Conservation (phyloP, 192 early-diverging fungal species). For the Podila horticola region DNA sequence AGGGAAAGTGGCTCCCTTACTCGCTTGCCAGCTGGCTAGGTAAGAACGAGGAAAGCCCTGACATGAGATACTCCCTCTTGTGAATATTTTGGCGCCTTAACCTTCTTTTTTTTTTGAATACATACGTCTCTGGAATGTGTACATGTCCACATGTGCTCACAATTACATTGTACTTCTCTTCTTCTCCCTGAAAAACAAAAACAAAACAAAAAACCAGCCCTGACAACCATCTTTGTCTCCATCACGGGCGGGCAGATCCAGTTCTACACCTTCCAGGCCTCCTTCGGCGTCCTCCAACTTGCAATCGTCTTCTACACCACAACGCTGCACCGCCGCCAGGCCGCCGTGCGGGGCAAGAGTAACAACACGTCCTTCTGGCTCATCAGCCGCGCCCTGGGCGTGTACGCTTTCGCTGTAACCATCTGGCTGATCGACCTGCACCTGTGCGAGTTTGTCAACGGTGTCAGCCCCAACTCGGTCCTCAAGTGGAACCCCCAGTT, state of each 20-base stretch:
- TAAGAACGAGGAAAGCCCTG: constrained; percentile 9
- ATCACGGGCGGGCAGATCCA: constrained; percentile 46
- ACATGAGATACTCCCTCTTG: background rate
- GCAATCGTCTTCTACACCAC: constrained; percentile 28
- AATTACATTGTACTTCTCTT: background rate
- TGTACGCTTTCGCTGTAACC: constrained; percentile 32
- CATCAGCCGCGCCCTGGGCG: constrained; percentile 27
- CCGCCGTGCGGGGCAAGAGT: background rate
- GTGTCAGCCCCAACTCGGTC: constrained; percentile 36
- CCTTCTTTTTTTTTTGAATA: no score
- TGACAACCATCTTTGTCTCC: constrained; percentile 42
- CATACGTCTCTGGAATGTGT: background rate
- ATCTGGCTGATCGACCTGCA: constrained; percentile 52
- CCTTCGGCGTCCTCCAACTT: constrained; percentile 43
- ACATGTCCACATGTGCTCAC: background rate
- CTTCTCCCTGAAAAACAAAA: background rate
- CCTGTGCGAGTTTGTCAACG: constrained; percentile 49
- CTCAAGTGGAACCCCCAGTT: constrained; percentile 65
- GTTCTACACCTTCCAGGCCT: constrained; percentile 48
- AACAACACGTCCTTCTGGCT: constrained; percentile 29
- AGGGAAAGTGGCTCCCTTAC: constrained; percentile 62
- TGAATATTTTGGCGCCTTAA: background rate
- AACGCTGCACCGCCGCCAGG: constrained; percentile 19
- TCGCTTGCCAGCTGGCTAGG: constrained; percentile 54
- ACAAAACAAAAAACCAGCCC: constrained; percentile 10